phyloP scores from a whole-genome alignment of 2,329 filamentous ascomycete genomes.

The Colletotrichum caudatum region DNA sequence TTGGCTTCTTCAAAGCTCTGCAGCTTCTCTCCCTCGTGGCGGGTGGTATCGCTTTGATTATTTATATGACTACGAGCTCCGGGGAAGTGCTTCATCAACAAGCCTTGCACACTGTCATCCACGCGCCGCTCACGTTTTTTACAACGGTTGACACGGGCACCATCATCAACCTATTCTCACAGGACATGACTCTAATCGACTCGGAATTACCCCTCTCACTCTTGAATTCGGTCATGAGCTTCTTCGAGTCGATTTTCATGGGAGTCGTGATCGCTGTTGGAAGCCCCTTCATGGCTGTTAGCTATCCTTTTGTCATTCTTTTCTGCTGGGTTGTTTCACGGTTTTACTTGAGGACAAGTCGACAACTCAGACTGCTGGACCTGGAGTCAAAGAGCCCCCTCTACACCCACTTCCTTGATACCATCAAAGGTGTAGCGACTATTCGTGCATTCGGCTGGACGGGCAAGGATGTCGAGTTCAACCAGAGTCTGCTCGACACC shows the following conservation, averaged over 20 bases:
- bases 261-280: constrained; percentile 56
- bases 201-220: constrained; percentile 47
- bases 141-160: constrained; percentile 52
- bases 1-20: constrained; percentile 38
- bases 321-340: constrained; percentile 62
- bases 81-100: constrained; percentile 45
- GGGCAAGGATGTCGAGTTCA: constrained; percentile 55
- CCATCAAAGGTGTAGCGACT: constrained; percentile 63
- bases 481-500: constrained; percentile 59
- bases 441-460: constrained; percentile 68
- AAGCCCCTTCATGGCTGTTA: constrained; percentile 57
- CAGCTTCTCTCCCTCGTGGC: constrained; percentile 41
- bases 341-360: constrained; percentile 67
- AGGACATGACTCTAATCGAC: constrained; percentile 54
- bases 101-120: constrained; percentile 44
- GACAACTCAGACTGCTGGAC: constrained; percentile 67
- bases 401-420: constrained; percentile 64
- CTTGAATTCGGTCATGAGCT: constrained; percentile 41
- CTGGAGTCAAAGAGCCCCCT: constrained; percentile 68
- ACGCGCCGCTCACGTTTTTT: constrained; percentile 54
- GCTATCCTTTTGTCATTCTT: constrained; percentile 58
- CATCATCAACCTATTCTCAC: constrained; percentile 55
- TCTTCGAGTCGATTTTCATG: constrained; percentile 51
- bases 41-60: constrained; percentile 40
- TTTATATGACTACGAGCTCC: constrained; percentile 43